phyloP scores from a whole-genome alignment of 2,329 filamentous ascomycete species.

The Alternaria angustiovoidea region DNA sequence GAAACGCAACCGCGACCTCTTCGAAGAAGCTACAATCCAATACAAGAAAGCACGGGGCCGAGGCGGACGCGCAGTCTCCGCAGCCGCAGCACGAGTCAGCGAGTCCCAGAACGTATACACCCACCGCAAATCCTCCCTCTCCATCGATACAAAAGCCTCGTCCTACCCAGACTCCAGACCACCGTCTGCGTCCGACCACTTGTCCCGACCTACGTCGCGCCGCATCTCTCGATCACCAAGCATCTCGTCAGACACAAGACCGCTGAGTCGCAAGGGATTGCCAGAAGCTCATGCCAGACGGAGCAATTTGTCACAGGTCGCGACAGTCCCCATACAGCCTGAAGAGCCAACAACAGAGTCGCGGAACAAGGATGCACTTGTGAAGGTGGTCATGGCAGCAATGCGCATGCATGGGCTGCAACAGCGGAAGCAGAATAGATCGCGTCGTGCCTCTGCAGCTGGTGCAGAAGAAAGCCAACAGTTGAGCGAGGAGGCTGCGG shows the following conservation, averaged over 20 bases:
- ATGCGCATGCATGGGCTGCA: conserved; percentile 62
- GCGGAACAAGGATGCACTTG: conserved; percentile 60
- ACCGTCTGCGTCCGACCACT: conserved; percentile 31
- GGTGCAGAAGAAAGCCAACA: conserved; percentile 25
- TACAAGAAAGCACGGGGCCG: conserved; percentile 53
- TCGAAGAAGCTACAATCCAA: conserved; percentile 58
- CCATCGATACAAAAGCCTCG: conserved; percentile 34
- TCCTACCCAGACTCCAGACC: conserved; percentile 36
- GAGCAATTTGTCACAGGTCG: conserved; percentile 46
- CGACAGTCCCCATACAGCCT: conserved; percentile 38
- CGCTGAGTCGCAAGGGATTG: conserved; percentile 41
- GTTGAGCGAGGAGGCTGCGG: conserved; percentile 23
- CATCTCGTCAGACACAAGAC: conserved; percentile 42
- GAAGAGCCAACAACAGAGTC: conserved; percentile 48
- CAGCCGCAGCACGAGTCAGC: conserved; percentile 50
- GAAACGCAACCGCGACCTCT: conserved; percentile 57
- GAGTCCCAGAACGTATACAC: conserved; percentile 34
- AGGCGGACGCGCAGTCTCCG: conserved; percentile 55
- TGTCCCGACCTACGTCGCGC: conserved; percentile 34
- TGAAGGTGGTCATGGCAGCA: conserved; percentile 61
- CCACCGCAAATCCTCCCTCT: conserved; percentile 45
- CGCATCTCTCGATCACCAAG: conserved; percentile 45
- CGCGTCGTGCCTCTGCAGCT: conserved; percentile 34
- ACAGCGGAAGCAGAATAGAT: conserved; percentile 51
- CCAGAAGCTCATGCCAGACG: conserved; percentile 38